Base-by-base conservation (phyloP, 192 early-diverging fungal genomes). In the Linnemannia zychae region DNA sequence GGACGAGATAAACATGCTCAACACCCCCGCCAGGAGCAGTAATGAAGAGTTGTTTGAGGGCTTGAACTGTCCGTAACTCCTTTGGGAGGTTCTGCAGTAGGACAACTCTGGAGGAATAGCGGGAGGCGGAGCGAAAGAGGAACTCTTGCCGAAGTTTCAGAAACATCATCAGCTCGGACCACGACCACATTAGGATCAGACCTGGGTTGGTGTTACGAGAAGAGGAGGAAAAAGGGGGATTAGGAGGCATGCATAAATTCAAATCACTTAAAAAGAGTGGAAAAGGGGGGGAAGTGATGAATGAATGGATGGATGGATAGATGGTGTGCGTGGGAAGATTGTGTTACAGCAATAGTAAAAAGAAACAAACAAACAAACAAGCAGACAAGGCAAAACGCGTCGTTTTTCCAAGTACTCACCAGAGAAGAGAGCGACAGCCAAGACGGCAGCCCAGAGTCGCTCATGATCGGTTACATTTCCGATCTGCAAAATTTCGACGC, bases 81-180 rank as follows among this genome's bases (percentile, higher is more conserved):
- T 33, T 18, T 0, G 77, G 77, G 17, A 72, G 36, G 33, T 72
- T 24, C 44, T 79, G 77, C 24, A 79, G 31, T 20, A 79, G 77
- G 28, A 79, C 77, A 4, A 79, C 70, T 13, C 70, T 50, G 20
- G 77, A 79, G 2, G 77, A 72, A 40, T 70, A 63, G n/a, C 70
- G 68, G 0, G 76, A 40, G 11, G 76, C 44, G 2, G 76, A 28
- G 7, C 68, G 67, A 12, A 77, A 40, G 22, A 77, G 68, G 24
- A 71, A 77, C 17, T 77, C 76, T 44, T 71, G 50, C 22, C 77
- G 77, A 16, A 79, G 53, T 48, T 79, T 71, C 31, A 79, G 57
- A 53, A 53, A 69, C 40, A 48, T 48, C 67, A 72, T 78, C 24
- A 72, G 69, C 52, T 78, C 77, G 24, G 68, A 71, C 69, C 70